Base-by-base conservation (phyloP, 2,329 filamentous ascomycete species). In the Aspergillus costaricaensis region DNA sequence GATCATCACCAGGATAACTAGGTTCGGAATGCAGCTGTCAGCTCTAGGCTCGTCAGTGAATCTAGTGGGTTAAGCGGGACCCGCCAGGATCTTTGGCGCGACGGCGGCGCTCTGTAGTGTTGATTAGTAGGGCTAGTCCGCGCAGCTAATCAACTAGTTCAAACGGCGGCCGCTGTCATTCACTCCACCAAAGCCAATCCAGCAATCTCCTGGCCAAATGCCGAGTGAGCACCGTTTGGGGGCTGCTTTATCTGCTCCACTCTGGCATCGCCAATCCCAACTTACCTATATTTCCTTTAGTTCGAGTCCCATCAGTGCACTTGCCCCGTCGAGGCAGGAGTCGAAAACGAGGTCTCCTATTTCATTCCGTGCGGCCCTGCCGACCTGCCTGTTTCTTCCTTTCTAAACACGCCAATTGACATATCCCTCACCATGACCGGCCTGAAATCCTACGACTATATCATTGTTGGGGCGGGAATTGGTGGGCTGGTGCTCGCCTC, bases 401-500 rank as follows among this genome's bases (percentile, higher is more conserved):
- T 30, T 12, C 8, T 39, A 43, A 17, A 27, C 8, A 19, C 39
- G 12, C 17, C 9, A 6, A 36, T 5, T 36, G 32, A 36, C 32
- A 36, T 36, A 14, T 36, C 5, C 4, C 12, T n/a, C 39, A 55
- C 4, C n/a, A 55, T 55, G 52, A 55, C 52, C 14, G 25, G 23
- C 9, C 15, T 27, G n/a, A 55, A 43, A 43, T 32, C 52, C 38
- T 70, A 67, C 50, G 72, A 75, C 60, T 74, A 69, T 49, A 66
- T 75, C 17, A 62, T 75, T 49, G 61, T 49, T 49, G 44, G 44
- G 44, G 73, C 67, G 12, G 73, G 72, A 9, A 71, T 68, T 27
- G 69, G 66, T n/a, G 73, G 74, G 8, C 64, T 75, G 14, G 70
- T 70, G 6, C 47, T 75, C 14, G 73, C 73, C n/a, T 65, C 64